Evolutionary conservation across 2,329 filamentous ascomycete species (phyloP).

Genomic region (Diaporthe citri): DNA sequence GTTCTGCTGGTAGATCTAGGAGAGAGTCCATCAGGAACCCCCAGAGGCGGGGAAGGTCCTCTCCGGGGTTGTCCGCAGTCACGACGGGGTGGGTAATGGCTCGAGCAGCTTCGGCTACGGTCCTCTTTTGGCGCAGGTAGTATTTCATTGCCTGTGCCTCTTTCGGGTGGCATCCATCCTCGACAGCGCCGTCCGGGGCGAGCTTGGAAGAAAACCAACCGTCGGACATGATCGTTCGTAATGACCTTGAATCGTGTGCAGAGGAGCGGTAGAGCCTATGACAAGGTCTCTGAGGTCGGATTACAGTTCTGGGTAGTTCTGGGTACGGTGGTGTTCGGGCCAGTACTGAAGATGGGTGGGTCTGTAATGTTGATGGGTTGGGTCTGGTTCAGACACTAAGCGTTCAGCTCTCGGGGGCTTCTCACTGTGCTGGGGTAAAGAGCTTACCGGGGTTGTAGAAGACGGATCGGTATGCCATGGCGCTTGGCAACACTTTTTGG

Average conservation of each 20-base stretch:
- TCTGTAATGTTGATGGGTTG: too few species aligned
- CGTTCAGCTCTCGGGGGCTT: too few species aligned
- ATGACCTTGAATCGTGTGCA: not conserved
- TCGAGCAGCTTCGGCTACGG: not conserved
- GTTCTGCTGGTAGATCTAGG: not conserved
- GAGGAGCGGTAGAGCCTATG: not conserved
- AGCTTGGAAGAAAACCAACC: not conserved
- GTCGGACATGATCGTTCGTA: not conserved
- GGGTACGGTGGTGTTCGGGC: not conserved
- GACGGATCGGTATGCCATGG: too few species aligned
- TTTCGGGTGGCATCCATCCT: not conserved
- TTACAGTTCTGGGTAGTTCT: not conserved
- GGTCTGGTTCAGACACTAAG: too few species aligned
- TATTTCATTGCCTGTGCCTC: not conserved
- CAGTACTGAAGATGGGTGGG: not conserved
- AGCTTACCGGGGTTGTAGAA: too few species aligned
- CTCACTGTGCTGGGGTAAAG: too few species aligned
- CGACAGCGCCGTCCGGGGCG: not conserved
- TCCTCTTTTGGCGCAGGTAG: not conserved
- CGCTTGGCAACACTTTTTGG: too few species aligned
- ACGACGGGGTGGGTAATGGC: not conserved
- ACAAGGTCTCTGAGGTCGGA: not conserved
- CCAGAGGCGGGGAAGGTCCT: not conserved
- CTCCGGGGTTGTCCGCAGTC: not conserved
- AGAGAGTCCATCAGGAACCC: not conserved